phyloP scores from a whole-genome alignment of 345 rosid species.

The Gossypium australe region DNA sequence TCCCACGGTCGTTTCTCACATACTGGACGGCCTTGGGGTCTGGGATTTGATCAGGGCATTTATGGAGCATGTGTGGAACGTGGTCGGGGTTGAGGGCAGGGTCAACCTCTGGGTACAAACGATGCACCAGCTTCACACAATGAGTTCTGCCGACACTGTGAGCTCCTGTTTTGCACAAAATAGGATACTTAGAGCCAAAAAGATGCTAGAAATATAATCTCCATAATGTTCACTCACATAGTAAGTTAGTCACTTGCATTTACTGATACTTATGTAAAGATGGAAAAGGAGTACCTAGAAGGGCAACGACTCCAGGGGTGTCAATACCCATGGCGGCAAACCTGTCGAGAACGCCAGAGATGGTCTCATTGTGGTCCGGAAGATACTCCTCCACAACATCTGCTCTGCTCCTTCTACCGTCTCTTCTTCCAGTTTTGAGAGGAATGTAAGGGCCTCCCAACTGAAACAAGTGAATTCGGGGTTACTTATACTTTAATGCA shows the following conservation, averaged over 20 bases:
- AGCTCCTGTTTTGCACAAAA: conserved; percentile 40
- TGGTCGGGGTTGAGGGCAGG: conserved; percentile 79
- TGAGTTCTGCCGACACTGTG: conserved; percentile 98
- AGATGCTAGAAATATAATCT: neutral
- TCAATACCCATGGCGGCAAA: conserved; percentile 74
- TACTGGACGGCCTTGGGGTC: conserved; percentile 94
- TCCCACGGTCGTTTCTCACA: conserved; percentile 93
- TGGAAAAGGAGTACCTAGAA: conserved; percentile 35
- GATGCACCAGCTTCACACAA: conserved; percentile 89
- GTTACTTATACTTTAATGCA: neutral
- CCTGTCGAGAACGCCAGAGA: conserved; percentile 78
- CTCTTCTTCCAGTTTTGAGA: conserved; percentile 88
- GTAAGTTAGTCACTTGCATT: neutral
- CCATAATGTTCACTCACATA: neutral
- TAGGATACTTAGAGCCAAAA: neutral
- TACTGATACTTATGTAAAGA: neutral
- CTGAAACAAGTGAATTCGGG: conserved; percentile 29
- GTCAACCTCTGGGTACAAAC: conserved; percentile 85
- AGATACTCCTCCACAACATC: conserved; percentile 70
- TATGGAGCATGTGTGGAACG: conserved; percentile 79
- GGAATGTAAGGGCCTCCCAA: conserved; percentile 92
- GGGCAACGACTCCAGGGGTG: conserved; percentile 77
- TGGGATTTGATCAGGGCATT: conserved; percentile 93
- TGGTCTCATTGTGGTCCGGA: conserved; percentile 95
- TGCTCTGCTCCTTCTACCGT: conserved; percentile 82